Evolutionary conservation across 2,329 filamentous ascomycete species (phyloP).

Genomic region (Xylariaceae sp.): DNA sequence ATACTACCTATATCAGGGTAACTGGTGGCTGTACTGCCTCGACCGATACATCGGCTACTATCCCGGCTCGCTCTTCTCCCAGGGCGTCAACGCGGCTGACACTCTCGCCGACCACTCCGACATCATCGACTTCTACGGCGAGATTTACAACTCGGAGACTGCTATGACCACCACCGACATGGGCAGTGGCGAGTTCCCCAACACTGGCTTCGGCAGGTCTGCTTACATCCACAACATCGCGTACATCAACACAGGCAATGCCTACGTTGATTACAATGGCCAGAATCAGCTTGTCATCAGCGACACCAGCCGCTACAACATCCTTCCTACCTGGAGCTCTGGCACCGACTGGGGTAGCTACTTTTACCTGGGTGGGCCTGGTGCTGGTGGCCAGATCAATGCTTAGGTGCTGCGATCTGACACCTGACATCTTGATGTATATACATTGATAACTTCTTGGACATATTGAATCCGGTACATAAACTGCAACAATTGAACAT

Average conservation of each 20-base stretch:
- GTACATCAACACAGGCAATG: neutral
- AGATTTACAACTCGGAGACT: conserved; percentile 18
- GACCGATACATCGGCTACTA: conserved; percentile 19
- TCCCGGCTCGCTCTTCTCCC: conserved; percentile 14
- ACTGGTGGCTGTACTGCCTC: conserved; percentile 19
- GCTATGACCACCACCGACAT: conserved; percentile 16
- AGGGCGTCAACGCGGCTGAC: conserved; percentile 11
- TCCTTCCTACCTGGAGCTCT: conserved; percentile 12
- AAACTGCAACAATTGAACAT: no score
- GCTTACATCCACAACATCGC: conserved; percentile 20
- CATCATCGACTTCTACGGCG: conserved; percentile 17
- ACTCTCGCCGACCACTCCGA: conserved; percentile 16
- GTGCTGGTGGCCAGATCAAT: conserved; percentile 3
- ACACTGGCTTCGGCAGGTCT: conserved; percentile 13
- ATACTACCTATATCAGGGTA: conserved; percentile 11
- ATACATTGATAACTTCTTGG: no score
- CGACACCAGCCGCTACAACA: conserved; percentile 12
- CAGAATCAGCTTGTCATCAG: conserved; percentile 11
- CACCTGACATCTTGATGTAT: no score
- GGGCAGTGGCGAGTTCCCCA: conserved; percentile 19
- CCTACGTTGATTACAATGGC: conserved; percentile 14
- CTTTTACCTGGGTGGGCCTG: conserved; percentile 18
- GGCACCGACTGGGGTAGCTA: conserved; percentile 14
- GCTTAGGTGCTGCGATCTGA: no score
- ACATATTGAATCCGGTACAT: no score